A percentile compares a stretch with the other conserved stretches of the same genome.
These are phyloP conservation scores for Urtica urens DNA, from an alignment of 306 rosid genomes.

Conservation along the genomic window DNA sequence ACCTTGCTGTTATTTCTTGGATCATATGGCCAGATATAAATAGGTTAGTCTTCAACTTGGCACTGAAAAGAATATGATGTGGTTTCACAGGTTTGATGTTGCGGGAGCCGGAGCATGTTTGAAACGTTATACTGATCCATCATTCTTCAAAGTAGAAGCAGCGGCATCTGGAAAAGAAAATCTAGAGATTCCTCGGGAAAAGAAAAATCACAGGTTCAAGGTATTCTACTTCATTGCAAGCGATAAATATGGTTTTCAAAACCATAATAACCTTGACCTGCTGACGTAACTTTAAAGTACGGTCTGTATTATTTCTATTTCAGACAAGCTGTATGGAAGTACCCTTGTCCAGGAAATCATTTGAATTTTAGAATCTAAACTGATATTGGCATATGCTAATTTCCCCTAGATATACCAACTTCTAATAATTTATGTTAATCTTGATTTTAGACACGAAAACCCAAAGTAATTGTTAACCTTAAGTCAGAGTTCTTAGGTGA, in stretches of 20 bases:
- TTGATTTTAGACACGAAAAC: too few relatives aligned
- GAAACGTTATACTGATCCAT: slow-evolving; percentile 94
- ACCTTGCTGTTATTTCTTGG: slow-evolving; percentile 3
- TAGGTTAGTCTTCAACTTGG: slow-evolving; percentile 14
- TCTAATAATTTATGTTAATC: too few relatives aligned
- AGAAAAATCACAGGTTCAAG: slow-evolving; percentile 50
- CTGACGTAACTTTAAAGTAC: too few relatives aligned
- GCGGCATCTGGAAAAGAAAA: slow-evolving; percentile 26
- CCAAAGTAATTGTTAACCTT: too few relatives aligned
- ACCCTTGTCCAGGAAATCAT: too few relatives aligned
- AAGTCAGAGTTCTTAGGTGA: too few relatives aligned
- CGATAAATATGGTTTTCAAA: not conserved
- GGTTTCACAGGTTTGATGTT: slow-evolving; percentile 75
- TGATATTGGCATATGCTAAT: too few relatives aligned
- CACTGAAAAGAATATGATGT: slow-evolving; percentile 5
- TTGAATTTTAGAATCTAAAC: too few relatives aligned
- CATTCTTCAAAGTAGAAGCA: slow-evolving; percentile 59
- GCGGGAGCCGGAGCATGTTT: slow-evolving; percentile 97
- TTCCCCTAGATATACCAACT: too few relatives aligned
- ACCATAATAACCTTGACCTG: too few relatives aligned
- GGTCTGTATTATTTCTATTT: too few relatives aligned
- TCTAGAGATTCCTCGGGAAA: slow-evolving; percentile 49
- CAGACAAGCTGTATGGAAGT: too few relatives aligned
- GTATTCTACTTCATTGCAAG: slow-evolving; percentile 27
- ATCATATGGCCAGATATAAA: not conserved